phyloP scores from a whole-genome alignment of 2,329 filamentous ascomycete genomes.

The Lecanosticta acicola region DNA sequence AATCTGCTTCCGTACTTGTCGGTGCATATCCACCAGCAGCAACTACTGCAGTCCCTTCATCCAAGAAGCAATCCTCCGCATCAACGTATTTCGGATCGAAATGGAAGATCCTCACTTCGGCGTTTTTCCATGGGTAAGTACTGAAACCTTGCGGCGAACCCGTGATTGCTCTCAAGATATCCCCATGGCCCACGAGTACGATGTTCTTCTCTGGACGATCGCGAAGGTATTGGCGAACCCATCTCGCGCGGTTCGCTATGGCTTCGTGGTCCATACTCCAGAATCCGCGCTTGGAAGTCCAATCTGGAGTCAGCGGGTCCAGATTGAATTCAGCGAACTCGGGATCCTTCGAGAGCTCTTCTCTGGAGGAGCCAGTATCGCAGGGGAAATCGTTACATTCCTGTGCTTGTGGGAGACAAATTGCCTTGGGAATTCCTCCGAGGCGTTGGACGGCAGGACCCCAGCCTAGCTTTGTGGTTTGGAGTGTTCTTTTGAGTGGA shows the following conservation, averaged over 20 bases:
- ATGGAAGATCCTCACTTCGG: constrained; percentile 26
- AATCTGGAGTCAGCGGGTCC: constrained; percentile 24
- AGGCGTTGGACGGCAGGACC: constrained; percentile 25
- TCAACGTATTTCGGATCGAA: constrained; percentile 26
- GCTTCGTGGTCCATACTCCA: constrained; percentile 20
- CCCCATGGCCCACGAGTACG: constrained; percentile 32
- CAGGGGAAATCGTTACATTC: constrained; percentile 32
- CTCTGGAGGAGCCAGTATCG: constrained; percentile 26
- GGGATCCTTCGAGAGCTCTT: constrained; percentile 20
- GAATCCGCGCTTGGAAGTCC: constrained; percentile 30
- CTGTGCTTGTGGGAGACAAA: constrained; percentile 30
- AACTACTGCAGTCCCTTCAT: constrained; percentile 24
- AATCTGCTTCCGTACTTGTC: constrained; percentile 27
- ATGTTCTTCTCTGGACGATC: constrained; percentile 30
- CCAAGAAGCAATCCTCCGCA: constrained; percentile 26
- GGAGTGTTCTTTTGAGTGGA: constrained; percentile 30
- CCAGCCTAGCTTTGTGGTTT: constrained; percentile 30
- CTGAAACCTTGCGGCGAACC: constrained; percentile 18
- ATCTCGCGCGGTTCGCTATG: constrained; percentile 24
- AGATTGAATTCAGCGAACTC: constrained; percentile 30
- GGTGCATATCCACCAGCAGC: constrained; percentile 31
- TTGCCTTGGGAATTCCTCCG: constrained; percentile 24
- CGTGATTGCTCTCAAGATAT: constrained; percentile 29
- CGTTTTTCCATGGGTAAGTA: constrained; percentile 30
- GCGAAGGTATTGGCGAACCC: constrained; percentile 29